Conservation (phyloP, 352 stramenopile species). For the Nothophytophthora sp. region DNA sequence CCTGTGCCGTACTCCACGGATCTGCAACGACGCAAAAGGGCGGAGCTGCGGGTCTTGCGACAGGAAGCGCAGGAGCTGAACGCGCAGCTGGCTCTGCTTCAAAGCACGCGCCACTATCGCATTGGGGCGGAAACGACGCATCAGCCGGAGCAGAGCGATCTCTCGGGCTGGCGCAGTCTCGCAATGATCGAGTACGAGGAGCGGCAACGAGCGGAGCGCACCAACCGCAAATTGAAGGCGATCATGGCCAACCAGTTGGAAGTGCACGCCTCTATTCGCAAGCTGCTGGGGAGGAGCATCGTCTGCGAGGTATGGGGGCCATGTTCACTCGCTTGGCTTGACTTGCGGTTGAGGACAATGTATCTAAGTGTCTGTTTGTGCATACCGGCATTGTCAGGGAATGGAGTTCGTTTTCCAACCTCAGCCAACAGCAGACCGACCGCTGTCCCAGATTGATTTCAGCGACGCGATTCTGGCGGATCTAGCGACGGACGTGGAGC, state of each 20-base stretch:
- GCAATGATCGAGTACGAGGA: slow-evolving; percentile 5
- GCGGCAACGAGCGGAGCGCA: slow-evolving; percentile 13
- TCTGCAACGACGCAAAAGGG: slow-evolving; percentile 12
- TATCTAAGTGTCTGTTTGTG: no score
- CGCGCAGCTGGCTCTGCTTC: neutral
- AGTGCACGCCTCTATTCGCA: slow-evolving; percentile 1
- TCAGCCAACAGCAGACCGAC: slow-evolving; percentile 1
- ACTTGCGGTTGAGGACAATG: no score
- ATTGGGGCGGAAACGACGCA: neutral
- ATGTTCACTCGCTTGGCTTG: no score
- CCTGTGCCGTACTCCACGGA: slow-evolving; percentile 10
- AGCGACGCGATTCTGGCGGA: neutral
- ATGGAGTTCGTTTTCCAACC: neutral
- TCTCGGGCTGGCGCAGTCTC: slow-evolving; percentile 7
- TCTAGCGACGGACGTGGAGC: neutral
- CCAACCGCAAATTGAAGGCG: slow-evolving; percentile 19
- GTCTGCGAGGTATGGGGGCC: slow-evolving; percentile 12
- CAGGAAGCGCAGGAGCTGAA: slow-evolving; percentile 6
- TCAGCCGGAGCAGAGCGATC: neutral
- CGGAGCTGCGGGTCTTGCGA: slow-evolving; percentile 2
- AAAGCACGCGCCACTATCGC: slow-evolving; percentile 3
- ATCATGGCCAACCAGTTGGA: slow-evolving; percentile 13
- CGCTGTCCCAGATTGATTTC: slow-evolving; percentile 4
- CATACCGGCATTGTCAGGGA: slow-evolving; percentile 2
- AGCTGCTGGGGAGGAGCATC: slow-evolving; percentile 3